Conservation (phyloP, 2,329 filamentous ascomycete species). For the Diplodia corticola region DNA sequence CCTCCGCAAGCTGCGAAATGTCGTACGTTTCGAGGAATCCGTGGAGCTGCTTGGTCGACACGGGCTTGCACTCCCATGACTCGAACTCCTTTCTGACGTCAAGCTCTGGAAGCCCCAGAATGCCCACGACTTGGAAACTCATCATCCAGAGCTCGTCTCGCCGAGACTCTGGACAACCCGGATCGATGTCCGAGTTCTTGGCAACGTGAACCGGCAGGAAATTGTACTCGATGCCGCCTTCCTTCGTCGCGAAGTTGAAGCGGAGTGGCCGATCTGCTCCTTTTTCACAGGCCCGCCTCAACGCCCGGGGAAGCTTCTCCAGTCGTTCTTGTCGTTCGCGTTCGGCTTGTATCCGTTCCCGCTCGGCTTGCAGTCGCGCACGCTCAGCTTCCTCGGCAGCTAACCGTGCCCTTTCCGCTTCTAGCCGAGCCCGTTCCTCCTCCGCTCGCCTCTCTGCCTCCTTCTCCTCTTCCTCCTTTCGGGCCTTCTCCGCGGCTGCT, state of each 20-base stretch:
- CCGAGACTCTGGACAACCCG: slow-evolving; percentile 23
- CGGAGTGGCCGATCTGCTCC: slow-evolving; percentile 40
- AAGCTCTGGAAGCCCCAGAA: slow-evolving; percentile 43
- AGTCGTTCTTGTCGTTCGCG: slow-evolving; percentile 35
- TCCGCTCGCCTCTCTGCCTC: slow-evolving; percentile 22
- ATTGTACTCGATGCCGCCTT: slow-evolving; percentile 40
- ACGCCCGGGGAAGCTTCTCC: slow-evolving; percentile 38
- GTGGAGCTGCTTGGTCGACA: slow-evolving; percentile 38
- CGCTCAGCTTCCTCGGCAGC: slow-evolving; percentile 28
- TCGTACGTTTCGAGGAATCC: slow-evolving; percentile 41
- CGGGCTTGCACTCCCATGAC: slow-evolving; percentile 37
- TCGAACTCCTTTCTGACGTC: slow-evolving; percentile 36
- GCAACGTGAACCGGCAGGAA: slow-evolving; percentile 43
- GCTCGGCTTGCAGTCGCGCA: slow-evolving; percentile 31
- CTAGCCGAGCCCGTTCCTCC: slow-evolving; percentile 3
- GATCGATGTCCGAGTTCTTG: slow-evolving; percentile 33
- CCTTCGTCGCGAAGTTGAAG: slow-evolving; percentile 37
- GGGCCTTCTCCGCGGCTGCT: slow-evolving; percentile 30
- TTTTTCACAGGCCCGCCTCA: slow-evolving; percentile 40
- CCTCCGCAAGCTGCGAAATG: slow-evolving; percentile 41
- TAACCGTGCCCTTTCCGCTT: slow-evolving; percentile 18
- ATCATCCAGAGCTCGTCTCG: slow-evolving; percentile 37
- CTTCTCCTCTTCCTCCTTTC: slow-evolving; percentile 34
- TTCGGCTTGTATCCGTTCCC: slow-evolving; percentile 29
- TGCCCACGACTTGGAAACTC: slow-evolving; percentile 43